Percentiles rank a stretch among this genome's conserved stretches.
These are phyloP conservation scores for Graphiopsis chlorocephala DNA, from an alignment of 2,329 filamentous ascomycete genomes.

Conservation along the genomic window DNA sequence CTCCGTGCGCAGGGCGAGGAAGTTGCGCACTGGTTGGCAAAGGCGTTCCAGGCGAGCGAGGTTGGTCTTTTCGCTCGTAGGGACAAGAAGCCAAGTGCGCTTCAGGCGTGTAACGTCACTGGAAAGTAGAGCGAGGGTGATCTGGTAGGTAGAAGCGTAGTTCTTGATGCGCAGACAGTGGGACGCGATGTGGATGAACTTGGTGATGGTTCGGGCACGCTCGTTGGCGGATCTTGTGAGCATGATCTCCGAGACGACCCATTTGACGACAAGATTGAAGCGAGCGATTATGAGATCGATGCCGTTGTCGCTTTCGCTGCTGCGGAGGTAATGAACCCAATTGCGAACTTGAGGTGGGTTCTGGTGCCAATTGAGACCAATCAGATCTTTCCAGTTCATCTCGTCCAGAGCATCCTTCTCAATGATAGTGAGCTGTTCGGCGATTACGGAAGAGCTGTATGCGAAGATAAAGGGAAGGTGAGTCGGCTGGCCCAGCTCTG, in stretches of 20 bases:
- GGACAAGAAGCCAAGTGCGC: conserved; percentile 70
- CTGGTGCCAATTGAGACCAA: conserved; percentile 80
- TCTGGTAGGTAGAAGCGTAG: conserved; percentile 79
- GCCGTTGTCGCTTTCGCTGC: conserved; percentile 51
- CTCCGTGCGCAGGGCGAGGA: conserved; percentile 70
- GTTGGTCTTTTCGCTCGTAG: conserved; percentile 61
- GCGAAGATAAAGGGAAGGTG: conserved; percentile 79
- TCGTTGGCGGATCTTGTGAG: conserved; percentile 70
- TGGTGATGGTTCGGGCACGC: conserved; percentile 72
- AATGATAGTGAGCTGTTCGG: conserved; percentile 80
- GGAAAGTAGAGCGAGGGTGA: conserved; percentile 72
- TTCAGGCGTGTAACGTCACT: conserved; percentile 67
- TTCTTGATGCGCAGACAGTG: conserved; percentile 75
- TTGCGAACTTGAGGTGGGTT: conserved; percentile 44
- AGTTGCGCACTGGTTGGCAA: conserved; percentile 75
- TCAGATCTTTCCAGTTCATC: conserved; percentile 83
- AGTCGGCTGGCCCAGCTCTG: conserved; percentile 23
- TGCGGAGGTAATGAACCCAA: conserved; percentile 78
- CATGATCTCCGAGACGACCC: conserved; percentile 76
- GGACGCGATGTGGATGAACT: conserved; percentile 76
- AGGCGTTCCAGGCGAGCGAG: conserved; percentile 68
- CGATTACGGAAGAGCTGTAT: conserved; percentile 74
- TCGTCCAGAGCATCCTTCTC: conserved; percentile 84
- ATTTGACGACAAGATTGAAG: conserved; percentile 87
- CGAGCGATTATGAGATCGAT: conserved; percentile 82